Base-by-base conservation (phyloP, 371 early-diverging fungal species). In the Zychaea mexicana region DNA sequence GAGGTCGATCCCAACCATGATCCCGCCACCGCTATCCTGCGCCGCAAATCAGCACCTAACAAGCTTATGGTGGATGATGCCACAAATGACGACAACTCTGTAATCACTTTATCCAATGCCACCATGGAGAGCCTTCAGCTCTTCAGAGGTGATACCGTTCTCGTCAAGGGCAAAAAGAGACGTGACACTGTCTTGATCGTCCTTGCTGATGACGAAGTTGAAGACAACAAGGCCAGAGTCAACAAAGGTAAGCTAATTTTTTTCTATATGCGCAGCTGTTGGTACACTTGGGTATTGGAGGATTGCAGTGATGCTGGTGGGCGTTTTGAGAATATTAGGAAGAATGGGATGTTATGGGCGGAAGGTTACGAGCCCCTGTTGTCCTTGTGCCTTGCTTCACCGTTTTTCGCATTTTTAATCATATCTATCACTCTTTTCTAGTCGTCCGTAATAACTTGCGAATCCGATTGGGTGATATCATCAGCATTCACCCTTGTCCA, bases 121-220 rank as follows among this genome's bases (percentile, higher is more conserved):
- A 97, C 97, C 53, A 94, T 98, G 90, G 98, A 98, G 69, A 84
- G 78, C 60, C 87, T 98, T 62, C 88, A 90, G 55, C 89, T 98
- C 54, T 98, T 98, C 86, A 84, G 89, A 72, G 96, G 98, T 61
- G 98, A 98, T 73, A 96, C 95, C 65, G 92, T 99, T 38, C 78
- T 96, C 52, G 82, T 99, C 66, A 97, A 98, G 84, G 99, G 99
- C 68, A 99, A 99, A 86, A 97, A 96, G 90, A 89, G 99, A 79
- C 89, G 90, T 69, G 98, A 99, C 73, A 96, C 98, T 9, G 95
- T 99, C 24, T 86, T 99, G 58, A 94, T 97, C 66, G 95, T 95
- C 49, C 82, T 97, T 33, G 89, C 94, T 64, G 96, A 96, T 71
- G 95, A 97, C 65, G 89, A 91, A 54, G 86, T 94, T 52, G 98